Conservation (phyloP, 192 early-diverging fungal species). For the Funneliformis mosseae region DNA sequence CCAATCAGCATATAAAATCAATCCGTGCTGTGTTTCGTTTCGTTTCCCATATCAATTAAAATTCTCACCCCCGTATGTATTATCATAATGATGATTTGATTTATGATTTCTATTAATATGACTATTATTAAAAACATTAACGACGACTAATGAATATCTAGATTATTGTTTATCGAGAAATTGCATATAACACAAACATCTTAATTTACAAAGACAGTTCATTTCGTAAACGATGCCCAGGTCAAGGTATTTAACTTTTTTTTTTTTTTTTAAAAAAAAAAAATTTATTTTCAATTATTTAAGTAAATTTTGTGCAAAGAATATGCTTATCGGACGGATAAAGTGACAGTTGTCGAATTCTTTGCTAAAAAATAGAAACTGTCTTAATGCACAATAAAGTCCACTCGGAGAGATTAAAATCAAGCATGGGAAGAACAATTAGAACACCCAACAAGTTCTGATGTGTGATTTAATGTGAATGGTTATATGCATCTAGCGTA, state of each 20-base stretch:
- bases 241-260: neutral
- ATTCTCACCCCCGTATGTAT: too few species aligned
- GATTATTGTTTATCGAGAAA: neutral
- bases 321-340: neutral
- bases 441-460: neutral
- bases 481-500: neutral
- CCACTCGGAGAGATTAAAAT: neutral
- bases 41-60: too few species aligned
- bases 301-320: neutral
- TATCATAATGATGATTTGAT: too few species aligned
- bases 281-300: neutral
- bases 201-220: neutral
- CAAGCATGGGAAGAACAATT: conserved; percentile 17
- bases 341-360: neutral
- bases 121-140: too few species aligned
- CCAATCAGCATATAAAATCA: too few species aligned
- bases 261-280: neutral
- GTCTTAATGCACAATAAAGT: neutral
- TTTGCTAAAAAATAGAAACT: neutral
- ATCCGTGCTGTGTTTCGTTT: too few species aligned
- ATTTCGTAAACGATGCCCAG: neutral
- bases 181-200: neutral
- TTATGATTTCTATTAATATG: too few species aligned
- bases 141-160: neutral
- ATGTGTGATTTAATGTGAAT: conserved; percentile 10